Base-by-base conservation (phyloP, 257 asterid genomes). In the Solanum pinnatisectum region DNA sequence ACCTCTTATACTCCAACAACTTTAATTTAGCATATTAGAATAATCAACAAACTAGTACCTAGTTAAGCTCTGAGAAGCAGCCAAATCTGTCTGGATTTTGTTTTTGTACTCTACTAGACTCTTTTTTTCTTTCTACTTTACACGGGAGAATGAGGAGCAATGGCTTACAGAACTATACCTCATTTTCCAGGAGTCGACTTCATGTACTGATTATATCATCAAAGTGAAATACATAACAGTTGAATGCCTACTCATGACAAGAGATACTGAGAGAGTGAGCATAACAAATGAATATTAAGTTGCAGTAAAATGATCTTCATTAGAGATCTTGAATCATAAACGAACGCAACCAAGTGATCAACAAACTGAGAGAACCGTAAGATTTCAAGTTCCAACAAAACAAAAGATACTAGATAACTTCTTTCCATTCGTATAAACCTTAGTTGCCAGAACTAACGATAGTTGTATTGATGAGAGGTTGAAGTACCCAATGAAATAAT, bases 1-100 rank as follows among this genome's bases (percentile, higher is more conserved):
- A 35, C 98, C 98, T 14, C 93, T 97, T 56, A 83, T 96, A 35
- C 92, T 97, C 77, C 90, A 89, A 18, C 91, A 91, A 46, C 89
- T 95, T 32, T 91, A 22, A 74, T 36, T 74, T 74, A 20, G 30
- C 46, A 74, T 36, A 5, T 2, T 22, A 36, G 82, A 73, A 35
- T 73, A 73, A 73, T 73, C 81, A 73, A 10, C 25, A 74, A 36
- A 10, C 30, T 37, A 11, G 10, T 74, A 74, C 83, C 83, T 36
- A 5, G 84, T 49, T 16, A 7, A 20, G 2, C 18, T 65, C 18
- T 52, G 3, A 33, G n/a, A 25, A 5, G 67, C 10, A 44, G 25
- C 27, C 27, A 44, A 5, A 30, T 79, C 27, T 15, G 1, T 44
- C 30, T 18, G 70, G 10, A 30, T 46, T 46, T 30, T 30, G 20